phyloP scores from a whole-genome alignment of 805 yeast genomes.

The Barnettozyma salicaria region DNA sequence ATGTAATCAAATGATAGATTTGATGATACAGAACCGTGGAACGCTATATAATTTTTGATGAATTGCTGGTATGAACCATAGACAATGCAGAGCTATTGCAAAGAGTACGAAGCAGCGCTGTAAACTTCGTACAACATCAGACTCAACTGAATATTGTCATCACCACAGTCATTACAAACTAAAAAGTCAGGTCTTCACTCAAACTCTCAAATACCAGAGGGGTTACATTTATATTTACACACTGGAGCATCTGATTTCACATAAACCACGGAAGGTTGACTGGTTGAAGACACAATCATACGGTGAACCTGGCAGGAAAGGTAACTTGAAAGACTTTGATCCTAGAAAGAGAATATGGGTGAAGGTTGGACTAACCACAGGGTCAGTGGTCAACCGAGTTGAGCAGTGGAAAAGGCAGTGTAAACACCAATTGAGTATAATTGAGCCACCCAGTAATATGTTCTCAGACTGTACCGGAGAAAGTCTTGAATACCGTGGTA shows the following conservation, averaged over 20 bases:
- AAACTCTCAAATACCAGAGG: constrained; percentile 5
- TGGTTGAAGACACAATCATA: constrained; percentile 22
- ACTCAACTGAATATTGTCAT: constrained; percentile 12
- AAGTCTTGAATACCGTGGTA: background rate
- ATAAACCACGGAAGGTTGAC: constrained; percentile 14
- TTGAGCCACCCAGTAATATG: constrained; percentile 12
- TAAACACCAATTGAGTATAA: constrained; percentile 13
- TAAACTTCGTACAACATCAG: too few species aligned
- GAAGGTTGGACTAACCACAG: constrained; percentile 24
- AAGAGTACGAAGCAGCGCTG: constrained; percentile 13
- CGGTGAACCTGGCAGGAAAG: too few species aligned
- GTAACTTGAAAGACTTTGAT: constrained; percentile 15
- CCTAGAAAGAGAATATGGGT: constrained; percentile 21
- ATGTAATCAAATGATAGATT: too few species aligned
- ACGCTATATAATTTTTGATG: too few species aligned
- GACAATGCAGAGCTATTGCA: constrained; percentile 22
- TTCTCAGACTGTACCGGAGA: background rate
- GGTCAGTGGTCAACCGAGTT: constrained; percentile 16
- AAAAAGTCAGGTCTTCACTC: background rate
- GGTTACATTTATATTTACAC: constrained; percentile 26
- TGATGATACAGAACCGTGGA: too few species aligned
- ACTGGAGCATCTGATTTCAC: constrained; percentile 15
- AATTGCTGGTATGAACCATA: too few species aligned
- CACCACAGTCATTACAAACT: constrained; percentile 9
- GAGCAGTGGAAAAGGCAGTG: constrained; percentile 25